Percentiles rank a stretch among this genome's conserved stretches.
Conservation (phyloP, 225 moss, liverwort and hornwort species). For the Pleurozium schreberi region DNA sequence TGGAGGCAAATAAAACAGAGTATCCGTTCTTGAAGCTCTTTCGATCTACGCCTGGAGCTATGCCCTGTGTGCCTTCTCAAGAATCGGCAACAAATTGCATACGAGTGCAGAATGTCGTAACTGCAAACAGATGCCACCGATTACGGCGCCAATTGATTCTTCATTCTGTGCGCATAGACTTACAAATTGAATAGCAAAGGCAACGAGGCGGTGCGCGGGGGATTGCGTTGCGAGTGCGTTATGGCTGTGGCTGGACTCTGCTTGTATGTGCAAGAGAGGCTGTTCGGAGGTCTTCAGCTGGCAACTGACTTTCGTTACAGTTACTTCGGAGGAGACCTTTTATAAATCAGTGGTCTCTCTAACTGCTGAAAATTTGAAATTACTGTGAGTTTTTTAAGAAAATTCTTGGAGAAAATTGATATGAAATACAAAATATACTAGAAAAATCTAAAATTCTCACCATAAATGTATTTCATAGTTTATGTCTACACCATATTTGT, state of each 20-base stretch:
- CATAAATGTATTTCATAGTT: no score
- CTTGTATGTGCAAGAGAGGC: background rate
- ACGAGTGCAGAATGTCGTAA: background rate
- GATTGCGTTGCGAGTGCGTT: background rate
- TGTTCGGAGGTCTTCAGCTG: slow-evolving; percentile 6
- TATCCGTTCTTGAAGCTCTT: background rate
- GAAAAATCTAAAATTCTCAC: no score
- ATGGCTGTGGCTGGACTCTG: background rate
- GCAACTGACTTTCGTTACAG: slow-evolving; percentile 7
- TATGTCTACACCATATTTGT: no score
- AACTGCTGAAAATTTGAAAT: no score
- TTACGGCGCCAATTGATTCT: background rate
- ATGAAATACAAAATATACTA: no score
- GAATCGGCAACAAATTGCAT: background rate
- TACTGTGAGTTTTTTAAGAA: no score
- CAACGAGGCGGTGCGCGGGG: background rate
- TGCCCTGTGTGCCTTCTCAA: background rate
- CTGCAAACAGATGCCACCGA: background rate
- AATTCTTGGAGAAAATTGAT: no score
- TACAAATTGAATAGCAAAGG: background rate
- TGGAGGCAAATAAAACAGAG: background rate
- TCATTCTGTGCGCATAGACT: no score
- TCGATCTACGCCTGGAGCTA: background rate
- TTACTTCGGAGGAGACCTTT: background rate
- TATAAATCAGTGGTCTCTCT: no score